Evolutionary conservation across 371 early-diverging fungal genomes (phyloP).

Genomic region (Mucor piriformis): DNA sequence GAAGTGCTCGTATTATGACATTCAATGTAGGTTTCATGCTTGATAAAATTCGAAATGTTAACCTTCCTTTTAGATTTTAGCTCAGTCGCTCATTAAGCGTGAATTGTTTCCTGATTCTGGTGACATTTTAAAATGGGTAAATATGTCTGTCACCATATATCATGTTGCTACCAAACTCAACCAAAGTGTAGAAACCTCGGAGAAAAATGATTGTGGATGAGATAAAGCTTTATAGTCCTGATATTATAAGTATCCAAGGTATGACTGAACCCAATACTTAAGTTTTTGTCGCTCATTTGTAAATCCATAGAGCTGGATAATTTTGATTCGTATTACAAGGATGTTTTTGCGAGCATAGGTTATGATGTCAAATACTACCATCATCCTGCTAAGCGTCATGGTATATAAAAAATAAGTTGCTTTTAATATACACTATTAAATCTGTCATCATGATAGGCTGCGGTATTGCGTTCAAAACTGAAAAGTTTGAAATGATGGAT

Average conservation of each 20-base stretch:
- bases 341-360: conserved; percentile 32
- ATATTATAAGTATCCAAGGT: conserved; percentile 62
- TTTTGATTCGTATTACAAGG: conserved; percentile 37
- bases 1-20: conserved; percentile 37
- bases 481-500: conserved; percentile 35
- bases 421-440: background rate
- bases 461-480: conserved; percentile 35
- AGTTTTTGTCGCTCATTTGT: background rate
- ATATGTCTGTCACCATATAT: background rate
- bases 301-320: conserved; percentile 43
- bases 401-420: conserved; percentile 10
- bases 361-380: conserved; percentile 30
- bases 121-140: conserved; percentile 48
- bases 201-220: conserved; percentile 51
- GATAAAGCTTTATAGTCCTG: conserved; percentile 48
- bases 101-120: conserved; percentile 60
- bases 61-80: conserved; percentile 45
- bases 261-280: background rate
- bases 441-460: conserved; percentile 13
- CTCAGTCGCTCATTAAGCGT: conserved; percentile 56
- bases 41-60: background rate
- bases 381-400: conserved; percentile 48
- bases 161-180: background rate
- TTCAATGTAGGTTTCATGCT: conserved; percentile 35
- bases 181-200: conserved; percentile 35